These are phyloP conservation scores for Beauveria sp. DNA, from an alignment of 2,329 filamentous ascomycete genomes.

Conservation along the genomic window DNA sequence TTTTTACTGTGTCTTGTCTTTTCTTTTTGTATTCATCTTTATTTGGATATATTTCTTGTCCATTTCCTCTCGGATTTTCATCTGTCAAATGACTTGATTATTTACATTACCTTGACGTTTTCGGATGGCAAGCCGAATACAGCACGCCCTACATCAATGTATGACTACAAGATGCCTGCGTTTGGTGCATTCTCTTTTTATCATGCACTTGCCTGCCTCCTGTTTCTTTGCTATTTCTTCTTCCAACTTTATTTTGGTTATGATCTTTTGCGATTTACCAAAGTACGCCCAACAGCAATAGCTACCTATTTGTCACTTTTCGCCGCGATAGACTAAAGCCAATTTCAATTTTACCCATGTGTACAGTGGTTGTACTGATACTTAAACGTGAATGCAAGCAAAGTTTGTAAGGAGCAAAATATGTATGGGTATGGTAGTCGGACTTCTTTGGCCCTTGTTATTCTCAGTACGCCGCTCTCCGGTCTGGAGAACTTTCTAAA, in stretches of 20 bases:
- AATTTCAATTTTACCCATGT: too few relatives aligned
- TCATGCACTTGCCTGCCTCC: too few relatives aligned
- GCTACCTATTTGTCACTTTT: too few relatives aligned
- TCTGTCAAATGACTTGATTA: not conserved
- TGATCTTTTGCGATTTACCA: too few relatives aligned
- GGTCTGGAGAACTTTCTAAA: not conserved
- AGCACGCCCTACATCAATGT: too few relatives aligned
- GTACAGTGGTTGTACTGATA: too few relatives aligned
- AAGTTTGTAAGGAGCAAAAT: not conserved
- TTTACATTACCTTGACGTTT: not conserved
- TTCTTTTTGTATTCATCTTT: not conserved
- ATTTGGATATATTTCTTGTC: not conserved
- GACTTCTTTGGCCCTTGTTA: constrained; percentile 9
- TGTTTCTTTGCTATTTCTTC: too few relatives aligned
- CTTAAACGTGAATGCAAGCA: not conserved
- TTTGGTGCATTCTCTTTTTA: too few relatives aligned
- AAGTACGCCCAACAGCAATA: too few relatives aligned
- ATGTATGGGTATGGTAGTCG: not conserved
- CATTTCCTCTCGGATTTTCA: not conserved
- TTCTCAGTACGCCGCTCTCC: constrained; percentile 1
- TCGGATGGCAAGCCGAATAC: not conserved
- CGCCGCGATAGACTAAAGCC: too few relatives aligned
- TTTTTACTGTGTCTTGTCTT: not conserved
- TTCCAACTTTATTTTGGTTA: too few relatives aligned
- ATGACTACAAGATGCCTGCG: too few relatives aligned